phyloP scores from a whole-genome alignment of 2,329 filamentous ascomycete species.

The Diaporthe longicolla region DNA sequence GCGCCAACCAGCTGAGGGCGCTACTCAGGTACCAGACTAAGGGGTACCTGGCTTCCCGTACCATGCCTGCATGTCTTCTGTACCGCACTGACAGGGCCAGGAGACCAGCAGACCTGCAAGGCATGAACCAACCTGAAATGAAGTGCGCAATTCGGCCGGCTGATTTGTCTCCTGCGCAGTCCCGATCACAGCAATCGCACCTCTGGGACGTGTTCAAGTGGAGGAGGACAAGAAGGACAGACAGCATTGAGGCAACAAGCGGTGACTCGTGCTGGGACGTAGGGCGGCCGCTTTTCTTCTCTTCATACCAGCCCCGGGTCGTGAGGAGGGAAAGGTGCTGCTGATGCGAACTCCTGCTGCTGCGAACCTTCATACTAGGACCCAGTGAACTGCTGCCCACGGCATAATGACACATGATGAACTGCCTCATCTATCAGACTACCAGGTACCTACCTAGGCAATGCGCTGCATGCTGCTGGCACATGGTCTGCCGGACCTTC shows the following conservation, averaged over 20 bases:
- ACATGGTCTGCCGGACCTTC: constrained; percentile 26
- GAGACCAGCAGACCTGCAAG: constrained; percentile 6
- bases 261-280: constrained; percentile 5
- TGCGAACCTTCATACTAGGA: background rate
- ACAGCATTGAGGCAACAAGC: background rate
- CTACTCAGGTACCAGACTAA: constrained; percentile 31
- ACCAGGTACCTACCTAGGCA: background rate
- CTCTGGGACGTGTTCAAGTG: background rate
- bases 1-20: constrained; percentile 30
- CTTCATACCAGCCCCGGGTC: constrained; percentile 9
- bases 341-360: background rate
- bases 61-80: constrained; percentile 26
- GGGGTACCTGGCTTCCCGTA: constrained; percentile 30
- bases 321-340: background rate
- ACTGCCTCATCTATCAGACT: background rate
- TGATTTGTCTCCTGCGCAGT: background rate
- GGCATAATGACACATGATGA: background rate
- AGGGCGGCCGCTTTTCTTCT: background rate
- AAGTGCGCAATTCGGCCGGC: background rate
- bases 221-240: background rate
- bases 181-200: background rate
- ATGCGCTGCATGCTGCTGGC: constrained; percentile 7
- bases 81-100: constrained; percentile 22
- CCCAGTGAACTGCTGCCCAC: background rate
- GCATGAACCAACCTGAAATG: constrained; percentile 32